A percentile compares a stretch with the other conserved stretches of the same genome.
phyloP scores from a whole-genome alignment of 768 basidiomycete species.

The Tricholoma matsutake region DNA sequence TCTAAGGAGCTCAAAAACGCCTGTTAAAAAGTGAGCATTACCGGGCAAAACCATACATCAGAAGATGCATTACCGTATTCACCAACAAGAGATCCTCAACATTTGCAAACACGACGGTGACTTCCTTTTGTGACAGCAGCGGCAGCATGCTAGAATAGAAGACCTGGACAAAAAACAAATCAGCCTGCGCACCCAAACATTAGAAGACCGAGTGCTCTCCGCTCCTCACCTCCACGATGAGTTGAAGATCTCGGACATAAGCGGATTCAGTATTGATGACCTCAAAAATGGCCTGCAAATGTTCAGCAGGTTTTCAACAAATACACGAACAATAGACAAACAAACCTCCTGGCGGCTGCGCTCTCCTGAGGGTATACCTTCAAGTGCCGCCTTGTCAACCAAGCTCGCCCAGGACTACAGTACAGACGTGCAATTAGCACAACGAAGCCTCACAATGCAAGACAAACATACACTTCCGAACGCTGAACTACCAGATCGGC shows the following conservation, averaged over 20 bases:
- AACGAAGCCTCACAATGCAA: conserved; percentile 2
- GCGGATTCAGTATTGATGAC: conserved; percentile 86
- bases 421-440: conserved; percentile 1
- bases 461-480: conserved; percentile 60
- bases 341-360: conserved; percentile 84
- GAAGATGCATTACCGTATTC: conserved; percentile 61
- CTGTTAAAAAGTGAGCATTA: conserved; percentile 29
- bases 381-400: conserved; percentile 79
- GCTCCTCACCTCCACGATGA: conserved; percentile 76
- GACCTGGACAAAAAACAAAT: conserved; percentile 40
- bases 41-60: not conserved
- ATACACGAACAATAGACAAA: not conserved
- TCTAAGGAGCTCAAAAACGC: conserved; percentile 86
- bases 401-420: conserved; percentile 88
- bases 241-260: conserved; percentile 89
- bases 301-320: not conserved
- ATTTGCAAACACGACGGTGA: conserved; percentile 86
- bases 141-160: conserved; percentile 82
- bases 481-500: conserved; percentile 51
- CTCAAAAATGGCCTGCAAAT: conserved; percentile 81
- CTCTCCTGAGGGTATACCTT: conserved; percentile 75
- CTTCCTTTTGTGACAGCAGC: conserved; percentile 70
- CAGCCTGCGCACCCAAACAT: not conserved
- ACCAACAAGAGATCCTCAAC: conserved; percentile 88
- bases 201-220: not conserved